Evolutionary conservation across 305 asterid species (phyloP), one percentile per base, ranked within the genome.

Genomic region (Fraxinus greggii): DNA sequence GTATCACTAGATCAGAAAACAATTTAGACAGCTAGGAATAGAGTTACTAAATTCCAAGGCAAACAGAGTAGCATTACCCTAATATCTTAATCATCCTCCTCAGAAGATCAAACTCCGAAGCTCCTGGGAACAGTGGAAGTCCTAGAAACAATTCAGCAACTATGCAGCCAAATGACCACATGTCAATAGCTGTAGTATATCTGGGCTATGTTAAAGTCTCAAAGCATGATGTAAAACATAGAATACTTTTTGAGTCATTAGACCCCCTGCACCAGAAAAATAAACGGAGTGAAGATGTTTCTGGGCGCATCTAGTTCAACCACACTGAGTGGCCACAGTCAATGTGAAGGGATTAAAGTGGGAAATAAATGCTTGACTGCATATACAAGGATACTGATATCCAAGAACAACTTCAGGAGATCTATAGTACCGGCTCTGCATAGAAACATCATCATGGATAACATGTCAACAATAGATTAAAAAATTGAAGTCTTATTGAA

Each of bases 161-260:
- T 31, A 97, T 93, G 92, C 99, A 97, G 83, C 99, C 99, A 88
- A 97, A 92, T 82, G 99, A 97, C 99, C 99, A 97, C 99, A 97
- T 94, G 90, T 97, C 99, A 80, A 97, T 97, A 80, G 97, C 97
- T 80, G 98, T 94, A 31, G 94, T 93, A 86, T 97, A 96, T 80
- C 99, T 96, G 89, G 84, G 86, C 77, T 75, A 79, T 29, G 88
- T 93, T 90, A 93, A 93, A 94, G 93, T 83, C 83, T 80, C 83
- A 86, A 83, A 78, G 84, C 59, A 67, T 78, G 84, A 81, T 86
- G 85, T 79, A 79, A 63, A 88, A 77, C 87, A 86, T 48, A 84
- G 24, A 75, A 81, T 63, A 78, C 76, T 36, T 51, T 72, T 80
- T 75, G 38, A 67, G 48, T 42, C 45, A 75, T 81, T 45, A 75